Evolutionary conservation across 768 basidiomycete species (phyloP).

Genomic region (Podaxis carcinomalis): DNA sequence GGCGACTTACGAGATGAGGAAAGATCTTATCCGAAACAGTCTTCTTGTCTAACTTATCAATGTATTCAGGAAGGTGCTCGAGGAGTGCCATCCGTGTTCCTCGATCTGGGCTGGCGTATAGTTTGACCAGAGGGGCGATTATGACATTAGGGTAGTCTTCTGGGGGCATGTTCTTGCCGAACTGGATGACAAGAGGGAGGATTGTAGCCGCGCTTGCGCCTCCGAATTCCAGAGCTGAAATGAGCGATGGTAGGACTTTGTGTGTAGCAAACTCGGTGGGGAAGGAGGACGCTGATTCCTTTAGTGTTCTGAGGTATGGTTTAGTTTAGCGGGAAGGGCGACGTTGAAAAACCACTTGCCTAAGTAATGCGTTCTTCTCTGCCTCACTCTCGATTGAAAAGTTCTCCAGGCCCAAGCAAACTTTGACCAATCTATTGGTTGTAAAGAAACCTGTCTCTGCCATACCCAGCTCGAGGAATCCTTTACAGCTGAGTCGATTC

Average conservation of each 20-base stretch:
- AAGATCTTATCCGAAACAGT: slow-evolving; percentile 85
- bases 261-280: slow-evolving; percentile 83
- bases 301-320: slow-evolving; percentile 54
- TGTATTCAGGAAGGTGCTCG: slow-evolving; percentile 80
- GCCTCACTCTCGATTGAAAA: slow-evolving; percentile 78
- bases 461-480: slow-evolving; percentile 81
- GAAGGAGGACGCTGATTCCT: slow-evolving; percentile 74
- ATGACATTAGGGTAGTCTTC: slow-evolving; percentile 69
- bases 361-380: slow-evolving; percentile 72
- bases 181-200: slow-evolving; percentile 78
- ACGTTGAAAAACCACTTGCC: slow-evolving; percentile 34
- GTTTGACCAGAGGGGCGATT: slow-evolving; percentile 73
- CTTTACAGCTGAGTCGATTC: slow-evolving; percentile 68
- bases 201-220: slow-evolving; percentile 73
- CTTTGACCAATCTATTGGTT: slow-evolving; percentile 75
- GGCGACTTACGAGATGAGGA: slow-evolving; percentile 74
- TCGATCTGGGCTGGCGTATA: slow-evolving; percentile 87
- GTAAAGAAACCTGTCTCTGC: slow-evolving; percentile 79
- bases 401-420: slow-evolving; percentile 81
- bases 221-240: slow-evolving; percentile 74
- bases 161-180: slow-evolving; percentile 67
- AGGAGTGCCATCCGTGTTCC: slow-evolving; percentile 92
- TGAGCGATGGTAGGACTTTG: slow-evolving; percentile 83
- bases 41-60: slow-evolving; percentile 83
- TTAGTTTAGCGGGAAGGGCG: background rate